These are phyloP conservation scores for Phytophthora agathidicida DNA, from an alignment of 352 stramenopile species.

Conservation along the genomic window DNA sequence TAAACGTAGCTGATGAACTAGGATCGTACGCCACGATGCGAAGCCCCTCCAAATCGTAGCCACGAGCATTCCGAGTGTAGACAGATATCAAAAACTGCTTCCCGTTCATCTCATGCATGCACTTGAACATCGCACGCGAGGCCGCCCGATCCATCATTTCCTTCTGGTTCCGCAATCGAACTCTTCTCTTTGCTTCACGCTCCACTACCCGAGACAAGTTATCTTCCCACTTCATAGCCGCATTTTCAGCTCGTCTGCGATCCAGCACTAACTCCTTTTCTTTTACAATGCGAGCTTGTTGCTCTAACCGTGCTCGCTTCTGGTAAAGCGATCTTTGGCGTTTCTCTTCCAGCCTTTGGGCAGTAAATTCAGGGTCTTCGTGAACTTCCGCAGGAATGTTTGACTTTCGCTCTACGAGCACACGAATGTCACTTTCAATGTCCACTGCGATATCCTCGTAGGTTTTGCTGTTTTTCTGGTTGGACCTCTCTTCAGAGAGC, in stretches of 20 bases:
- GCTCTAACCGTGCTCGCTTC: conserved; percentile 33
- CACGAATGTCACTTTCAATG: conserved; percentile 10
- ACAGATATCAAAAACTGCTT: conserved; percentile 55
- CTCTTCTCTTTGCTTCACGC: conserved; percentile 12
- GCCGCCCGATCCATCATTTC: conserved; percentile 23
- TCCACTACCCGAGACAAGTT: conserved; percentile 31
- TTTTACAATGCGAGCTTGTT: not conserved
- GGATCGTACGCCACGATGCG: conserved; percentile 64
- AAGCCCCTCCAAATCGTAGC: conserved; percentile 57
- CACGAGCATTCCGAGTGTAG: conserved; percentile 43
- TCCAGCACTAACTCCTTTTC: conserved; percentile 35
- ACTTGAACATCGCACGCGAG: conserved; percentile 39
- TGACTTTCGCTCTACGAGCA: conserved; percentile 6
- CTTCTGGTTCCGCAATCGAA: conserved; percentile 19
- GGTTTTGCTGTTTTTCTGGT: not conserved
- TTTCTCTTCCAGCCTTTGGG: conserved; percentile 26
- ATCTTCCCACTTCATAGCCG: conserved; percentile 61
- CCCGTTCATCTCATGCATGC: conserved; percentile 44
- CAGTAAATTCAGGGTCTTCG: not conserved
- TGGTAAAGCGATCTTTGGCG: conserved; percentile 23
- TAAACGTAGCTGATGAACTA: conserved; percentile 38
- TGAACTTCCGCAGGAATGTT: not conserved
- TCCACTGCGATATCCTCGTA: conserved; percentile 3
- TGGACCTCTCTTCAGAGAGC: not conserved
- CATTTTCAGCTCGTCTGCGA: conserved; percentile 44